phyloP scores from a whole-genome alignment of 805 yeast species.

The Blastobotrys mokoenaii region DNA sequence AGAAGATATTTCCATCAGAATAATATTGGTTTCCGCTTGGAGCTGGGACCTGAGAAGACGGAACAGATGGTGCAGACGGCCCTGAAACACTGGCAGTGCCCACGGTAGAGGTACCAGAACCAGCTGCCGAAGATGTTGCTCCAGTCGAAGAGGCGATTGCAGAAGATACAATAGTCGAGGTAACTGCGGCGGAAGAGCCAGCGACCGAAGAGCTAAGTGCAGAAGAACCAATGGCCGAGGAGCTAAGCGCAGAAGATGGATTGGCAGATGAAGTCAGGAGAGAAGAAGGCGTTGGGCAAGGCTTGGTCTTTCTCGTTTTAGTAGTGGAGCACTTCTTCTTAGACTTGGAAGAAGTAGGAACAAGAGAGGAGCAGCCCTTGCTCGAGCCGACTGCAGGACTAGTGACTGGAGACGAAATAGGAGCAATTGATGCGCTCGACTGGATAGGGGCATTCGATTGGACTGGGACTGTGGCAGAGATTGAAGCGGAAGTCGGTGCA shows the following conservation, averaged over 20 bases:
- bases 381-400: slow-evolving; percentile 5
- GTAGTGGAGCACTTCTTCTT: too few species aligned
- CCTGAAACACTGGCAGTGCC: not conserved
- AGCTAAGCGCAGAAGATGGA: too few species aligned
- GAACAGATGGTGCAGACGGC: not conserved
- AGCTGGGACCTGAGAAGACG: not conserved
- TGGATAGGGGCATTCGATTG: too few species aligned
- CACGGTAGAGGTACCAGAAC: not conserved
- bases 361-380: slow-evolving; percentile 5
- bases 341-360: slow-evolving; percentile 2
- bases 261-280: slow-evolving; percentile 8
- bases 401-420: slow-evolving; percentile 8
- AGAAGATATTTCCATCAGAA: slow-evolving; percentile 37
- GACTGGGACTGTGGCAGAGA: too few species aligned
- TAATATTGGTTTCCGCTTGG: slow-evolving; percentile 16
- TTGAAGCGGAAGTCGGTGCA: too few species aligned
- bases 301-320: not conserved
- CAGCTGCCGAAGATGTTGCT: not conserved
- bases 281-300: slow-evolving; percentile 2
- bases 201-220: too few species aligned
- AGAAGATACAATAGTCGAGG: too few species aligned
- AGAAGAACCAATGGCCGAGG: too few species aligned
- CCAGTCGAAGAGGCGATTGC: not conserved
- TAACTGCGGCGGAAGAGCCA: too few species aligned
- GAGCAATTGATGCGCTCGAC: slow-evolving; percentile 4